A percentile compares a stretch with the other conserved stretches of the same genome.
These are phyloP conservation scores for Gossypium rotundifolium DNA, from an alignment of 345 rosid species.

Conservation along the genomic window DNA sequence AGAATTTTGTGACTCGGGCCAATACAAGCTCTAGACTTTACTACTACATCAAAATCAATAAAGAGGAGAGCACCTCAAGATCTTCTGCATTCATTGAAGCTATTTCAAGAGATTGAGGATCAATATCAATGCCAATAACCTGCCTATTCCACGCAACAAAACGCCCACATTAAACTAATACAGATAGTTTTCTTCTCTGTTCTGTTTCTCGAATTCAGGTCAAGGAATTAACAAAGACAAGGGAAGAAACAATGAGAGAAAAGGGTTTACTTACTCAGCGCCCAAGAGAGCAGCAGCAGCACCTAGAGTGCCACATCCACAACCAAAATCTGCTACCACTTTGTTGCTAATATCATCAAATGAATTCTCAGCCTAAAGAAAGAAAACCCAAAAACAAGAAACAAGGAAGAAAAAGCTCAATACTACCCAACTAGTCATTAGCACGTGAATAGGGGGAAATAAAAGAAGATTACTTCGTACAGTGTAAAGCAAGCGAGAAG, in stretches of 20 bases:
- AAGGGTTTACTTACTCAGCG: conserved; percentile 58
- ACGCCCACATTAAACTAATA: not conserved
- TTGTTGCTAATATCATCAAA: conserved; percentile 68
- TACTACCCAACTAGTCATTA: not conserved
- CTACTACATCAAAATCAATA: not conserved
- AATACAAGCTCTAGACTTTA: not conserved
- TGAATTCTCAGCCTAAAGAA: conserved; percentile 74
- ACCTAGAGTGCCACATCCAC: conserved; percentile 89
- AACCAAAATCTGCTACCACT: conserved; percentile 92
- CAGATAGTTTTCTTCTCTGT: not conserved
- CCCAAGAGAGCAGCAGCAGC: conserved; percentile 85
- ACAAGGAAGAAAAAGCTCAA: not conserved
- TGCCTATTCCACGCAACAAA: conserved; percentile 35
- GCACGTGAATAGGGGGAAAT: not conserved
- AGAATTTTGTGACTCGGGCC: not conserved
- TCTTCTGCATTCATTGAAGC: conserved; percentile 75
- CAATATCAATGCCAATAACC: conserved; percentile 77
- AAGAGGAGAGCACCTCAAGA: conserved; percentile 53
- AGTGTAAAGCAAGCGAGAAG: conserved; percentile 88
- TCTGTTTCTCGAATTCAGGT: not conserved
- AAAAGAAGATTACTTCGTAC: conserved; percentile 24
- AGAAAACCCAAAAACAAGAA: not conserved
- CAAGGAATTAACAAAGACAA: not conserved
- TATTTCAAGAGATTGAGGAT: conserved; percentile 63
- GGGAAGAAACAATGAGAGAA: not conserved